Percentiles rank a stretch among this genome's conserved stretches.
These are phyloP conservation scores for Salvia miltiorrhiza DNA, from an alignment of 257 asterid species.

Conservation along the genomic window DNA sequence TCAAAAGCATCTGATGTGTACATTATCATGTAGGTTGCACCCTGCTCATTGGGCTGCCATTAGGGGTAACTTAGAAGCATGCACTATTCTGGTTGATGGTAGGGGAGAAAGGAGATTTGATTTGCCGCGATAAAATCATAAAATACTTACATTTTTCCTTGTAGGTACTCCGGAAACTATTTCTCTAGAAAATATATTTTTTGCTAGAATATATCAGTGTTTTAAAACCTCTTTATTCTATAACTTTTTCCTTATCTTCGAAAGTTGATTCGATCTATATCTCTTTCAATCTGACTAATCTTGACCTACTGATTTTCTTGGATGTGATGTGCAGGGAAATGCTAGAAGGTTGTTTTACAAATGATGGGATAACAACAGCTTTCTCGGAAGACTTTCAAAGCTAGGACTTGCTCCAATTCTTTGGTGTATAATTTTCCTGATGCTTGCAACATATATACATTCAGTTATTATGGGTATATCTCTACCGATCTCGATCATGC, in stretches of 20 bases:
- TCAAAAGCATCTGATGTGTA: conserved; percentile 12
- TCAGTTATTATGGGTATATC: conserved; percentile 78
- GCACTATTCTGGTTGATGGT: conserved; percentile 98
- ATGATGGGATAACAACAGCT: conserved; percentile 71
- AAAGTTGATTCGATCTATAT: not conserved
- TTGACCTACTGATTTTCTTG: conserved; percentile 3
- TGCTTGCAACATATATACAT: conserved; percentile 62
- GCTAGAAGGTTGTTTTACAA: conserved; percentile 82
- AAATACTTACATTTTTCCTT: conserved; percentile 98
- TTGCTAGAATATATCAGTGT: not conserved
- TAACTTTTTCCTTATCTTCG: not conserved
- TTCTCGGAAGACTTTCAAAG: conserved; percentile 70
- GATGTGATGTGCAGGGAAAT: conserved; percentile 71
- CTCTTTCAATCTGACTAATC: conserved; percentile 3
- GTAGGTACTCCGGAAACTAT: conserved; percentile 55
- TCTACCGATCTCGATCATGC: conserved; percentile 9
- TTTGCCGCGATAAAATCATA: conserved; percentile 85
- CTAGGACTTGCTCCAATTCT: conserved; percentile 95
- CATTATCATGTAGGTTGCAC: conserved; percentile 69
- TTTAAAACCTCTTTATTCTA: not conserved
- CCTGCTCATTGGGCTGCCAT: conserved; percentile 99
- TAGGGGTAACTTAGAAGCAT: conserved; percentile 93
- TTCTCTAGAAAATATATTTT: not conserved
- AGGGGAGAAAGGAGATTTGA: conserved; percentile 92
- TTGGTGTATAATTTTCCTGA: conserved; percentile 70